phyloP scores from a whole-genome alignment of 805 yeast species.

The Clavispora phyllophila region DNA sequence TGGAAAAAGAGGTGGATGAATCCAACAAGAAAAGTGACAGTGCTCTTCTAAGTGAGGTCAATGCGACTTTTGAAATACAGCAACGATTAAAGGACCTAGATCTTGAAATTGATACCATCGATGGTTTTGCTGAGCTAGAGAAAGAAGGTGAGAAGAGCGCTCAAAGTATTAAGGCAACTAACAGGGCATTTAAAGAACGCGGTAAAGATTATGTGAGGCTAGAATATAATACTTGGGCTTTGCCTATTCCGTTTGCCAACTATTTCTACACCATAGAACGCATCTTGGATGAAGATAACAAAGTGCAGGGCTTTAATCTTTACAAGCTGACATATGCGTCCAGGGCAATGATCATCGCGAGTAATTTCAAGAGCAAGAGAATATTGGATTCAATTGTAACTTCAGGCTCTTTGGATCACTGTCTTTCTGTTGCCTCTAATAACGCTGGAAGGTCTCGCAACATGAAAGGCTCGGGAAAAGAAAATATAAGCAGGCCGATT shows the following conservation, averaged over 20 bases:
- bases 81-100: conserved; percentile 10
- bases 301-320: conserved; percentile 1
- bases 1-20: conserved; percentile 7
- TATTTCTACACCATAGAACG: conserved; percentile 8
- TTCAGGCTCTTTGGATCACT: background rate
- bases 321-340: conserved; percentile 11
- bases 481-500: background rate
- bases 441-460: background rate
- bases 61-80: conserved; percentile 5
- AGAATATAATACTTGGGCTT: conserved; percentile 31
- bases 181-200: conserved; percentile 11
- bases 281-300: background rate
- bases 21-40: conserved; percentile 13
- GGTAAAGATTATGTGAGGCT: conserved; percentile 25
- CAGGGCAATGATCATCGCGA: conserved; percentile 11
- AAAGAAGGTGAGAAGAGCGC: conserved; percentile 1
- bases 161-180: conserved; percentile 9
- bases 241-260: conserved; percentile 3
- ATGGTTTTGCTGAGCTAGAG: conserved; percentile 26
- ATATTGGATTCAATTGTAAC: background rate
- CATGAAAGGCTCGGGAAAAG: background rate
- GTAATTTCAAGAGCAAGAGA: conserved; percentile 19
- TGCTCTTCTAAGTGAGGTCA: conserved; percentile 8
- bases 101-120: conserved; percentile 34
- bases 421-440: background rate